Evolutionary conservation across 495 filamentous ascomycete species (phyloP), one percentile per base, ranked within the genome.

Genomic region (Mycothermus thermophilus): DNA sequence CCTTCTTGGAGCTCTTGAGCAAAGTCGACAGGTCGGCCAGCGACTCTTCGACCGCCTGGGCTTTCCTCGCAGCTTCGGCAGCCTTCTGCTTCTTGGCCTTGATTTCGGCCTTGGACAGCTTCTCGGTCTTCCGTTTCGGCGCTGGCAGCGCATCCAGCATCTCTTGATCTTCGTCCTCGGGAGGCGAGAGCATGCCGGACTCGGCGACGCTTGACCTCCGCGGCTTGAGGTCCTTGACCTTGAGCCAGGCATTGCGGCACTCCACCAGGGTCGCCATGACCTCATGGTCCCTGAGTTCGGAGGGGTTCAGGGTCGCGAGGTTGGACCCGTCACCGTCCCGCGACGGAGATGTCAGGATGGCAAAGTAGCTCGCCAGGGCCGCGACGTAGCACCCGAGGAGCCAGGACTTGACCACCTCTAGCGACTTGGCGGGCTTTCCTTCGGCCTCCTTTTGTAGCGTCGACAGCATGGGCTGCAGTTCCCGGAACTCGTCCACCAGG

Each of bases 281-380:
- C 11, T 79, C 71, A 50, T 97, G 90, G 32, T 92, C 80, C 37
- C 80, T 75, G 30, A 97, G 63, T 46, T 90, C 73, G 21, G 69
- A 60, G 4, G 86, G 75, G 32, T 60, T 60, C 8, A 72, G 38
- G 3, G 80, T 62, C 55, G 77, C 65, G n/a, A n/a, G n/a, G 10
- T 72, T 55, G n/a, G 60, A 30, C 8, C 59, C 56, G 11, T 65
- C 60, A 24, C 64, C 60, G 11, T 71, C 67, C 30, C 73, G 60
- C 10, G 79, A 66, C 1, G 77, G 69, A 2, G 83, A 92, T 17
- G 83, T 79, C 18, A 96, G 61, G 26, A 96, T 67, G 36, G 84
- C 81, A 54, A 97, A 94, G 54, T 96, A 97, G 75, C 94, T 84
- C 37, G 79, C 75, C 47, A 96, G 64, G 0, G 83, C 67, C 23